Evolutionary conservation across 2,329 filamentous ascomycete species (phyloP).

Genomic region (Venturia carpophila): DNA sequence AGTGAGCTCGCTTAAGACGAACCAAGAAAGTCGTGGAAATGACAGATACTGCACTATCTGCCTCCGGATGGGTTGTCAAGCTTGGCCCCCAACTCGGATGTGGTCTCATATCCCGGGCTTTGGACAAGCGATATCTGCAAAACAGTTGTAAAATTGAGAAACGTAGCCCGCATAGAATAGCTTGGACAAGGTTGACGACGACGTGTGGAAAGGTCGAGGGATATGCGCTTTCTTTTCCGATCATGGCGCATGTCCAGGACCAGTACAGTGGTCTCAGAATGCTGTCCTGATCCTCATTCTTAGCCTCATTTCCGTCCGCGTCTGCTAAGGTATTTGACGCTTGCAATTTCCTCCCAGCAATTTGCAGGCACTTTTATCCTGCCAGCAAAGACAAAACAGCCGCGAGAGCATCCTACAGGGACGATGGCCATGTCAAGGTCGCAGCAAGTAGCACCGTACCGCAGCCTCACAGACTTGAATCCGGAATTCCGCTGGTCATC

Average conservation of each 20-base stretch:
- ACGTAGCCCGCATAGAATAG: neutral
- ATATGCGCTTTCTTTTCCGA: neutral
- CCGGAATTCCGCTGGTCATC: neutral
- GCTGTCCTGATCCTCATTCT: neutral
- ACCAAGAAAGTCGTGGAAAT: neutral
- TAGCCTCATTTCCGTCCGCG: neutral
- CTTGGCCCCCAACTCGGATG: neutral
- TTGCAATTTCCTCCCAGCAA: neutral
- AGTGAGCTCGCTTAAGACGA: neutral
- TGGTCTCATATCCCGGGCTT: neutral
- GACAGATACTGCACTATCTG: neutral
- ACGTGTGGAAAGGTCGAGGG: neutral
- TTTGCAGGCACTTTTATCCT: neutral
- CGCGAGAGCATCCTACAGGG: neutral
- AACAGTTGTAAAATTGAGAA: neutral
- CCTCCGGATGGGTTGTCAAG: neutral
- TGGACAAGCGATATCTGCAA: neutral
- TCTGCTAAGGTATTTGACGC: neutral
- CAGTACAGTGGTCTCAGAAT: neutral
- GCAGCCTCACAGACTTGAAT: neutral
- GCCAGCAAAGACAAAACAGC: neutral
- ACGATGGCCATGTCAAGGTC: neutral
- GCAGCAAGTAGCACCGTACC: neutral
- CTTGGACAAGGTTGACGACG: neutral
- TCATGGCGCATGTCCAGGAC: neutral